These are phyloP conservation scores for Takashimella tepidaria DNA, from an alignment of 1,284 basidiomycete genomes.

Conservation along the genomic window DNA sequence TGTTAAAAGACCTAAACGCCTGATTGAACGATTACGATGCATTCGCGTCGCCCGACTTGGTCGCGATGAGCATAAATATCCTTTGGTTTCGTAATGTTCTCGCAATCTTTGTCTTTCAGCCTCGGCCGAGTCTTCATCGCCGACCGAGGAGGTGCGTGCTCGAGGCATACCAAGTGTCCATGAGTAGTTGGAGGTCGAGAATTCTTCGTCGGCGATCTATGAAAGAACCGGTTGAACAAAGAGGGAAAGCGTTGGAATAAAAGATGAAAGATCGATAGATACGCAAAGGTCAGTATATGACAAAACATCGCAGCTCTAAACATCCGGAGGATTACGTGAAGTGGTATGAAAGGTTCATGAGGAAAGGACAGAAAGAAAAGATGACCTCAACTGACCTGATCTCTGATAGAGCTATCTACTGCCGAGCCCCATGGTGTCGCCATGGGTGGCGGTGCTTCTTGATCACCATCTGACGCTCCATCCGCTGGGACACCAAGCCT, in stretches of 20 bases:
- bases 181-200: not conserved
- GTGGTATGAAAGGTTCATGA: no score
- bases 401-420: not conserved
- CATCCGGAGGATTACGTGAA: no score
- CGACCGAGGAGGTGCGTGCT: not conserved
- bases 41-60: conserved; percentile 8
- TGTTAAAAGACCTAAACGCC: conserved; percentile 28
- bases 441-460: not conserved
- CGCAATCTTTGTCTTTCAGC: conserved; percentile 20
- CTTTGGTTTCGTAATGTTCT: conserved; percentile 24
- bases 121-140: conserved; percentile 1
- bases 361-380: no score
- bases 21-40: conserved; percentile 2
- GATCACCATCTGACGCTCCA: not conserved
- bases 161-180: not conserved
- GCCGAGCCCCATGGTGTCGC: not conserved
- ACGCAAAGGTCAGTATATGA: no score
- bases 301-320: no score
- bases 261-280: no score
- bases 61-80: conserved; percentile 30
- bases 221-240: not conserved
- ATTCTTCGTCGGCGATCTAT: not conserved
- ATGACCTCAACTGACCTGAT: not conserved
- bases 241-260: not conserved
- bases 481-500: not conserved